These are phyloP conservation scores for Canavalia gladiata DNA, from an alignment of 306 rosid genomes.

Conservation along the genomic window DNA sequence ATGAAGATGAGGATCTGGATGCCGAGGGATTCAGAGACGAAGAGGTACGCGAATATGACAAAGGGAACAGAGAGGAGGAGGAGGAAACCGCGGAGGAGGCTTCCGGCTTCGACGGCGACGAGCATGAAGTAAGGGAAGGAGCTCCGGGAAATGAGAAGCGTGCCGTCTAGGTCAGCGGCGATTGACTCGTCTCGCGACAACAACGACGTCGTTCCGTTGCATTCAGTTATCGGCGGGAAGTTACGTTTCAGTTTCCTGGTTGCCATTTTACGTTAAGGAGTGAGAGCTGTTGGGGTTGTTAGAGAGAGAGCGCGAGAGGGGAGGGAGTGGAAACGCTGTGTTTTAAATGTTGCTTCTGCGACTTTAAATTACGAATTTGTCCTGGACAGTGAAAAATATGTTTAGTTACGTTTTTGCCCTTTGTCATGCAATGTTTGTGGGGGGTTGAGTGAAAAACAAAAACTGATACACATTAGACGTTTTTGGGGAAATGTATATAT, in stretches of 20 bases:
- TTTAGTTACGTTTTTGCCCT: neutral
- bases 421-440: neutral
- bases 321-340: conserved; percentile 38
- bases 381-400: neutral
- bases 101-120: conserved; percentile 94
- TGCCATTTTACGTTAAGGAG: conserved; percentile 48
- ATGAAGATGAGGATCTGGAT: conserved; percentile 95
- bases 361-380: conserved; percentile 33
- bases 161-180: conserved; percentile 96
- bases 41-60: conserved; percentile 79
- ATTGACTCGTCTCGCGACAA: conserved; percentile 59
- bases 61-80: conserved; percentile 89
- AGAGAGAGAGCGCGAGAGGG: conserved; percentile 10
- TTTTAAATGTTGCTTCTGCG: conserved; percentile 61
- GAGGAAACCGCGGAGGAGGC: conserved; percentile 86
- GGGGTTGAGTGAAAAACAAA: neutral
- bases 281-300: conserved; percentile 22
- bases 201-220: conserved; percentile 47
- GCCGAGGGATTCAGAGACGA: conserved; percentile 88
- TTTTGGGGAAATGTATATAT: too few relatives aligned
- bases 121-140: conserved; percentile 97
- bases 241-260: conserved; percentile 51
- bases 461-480: neutral
- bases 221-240: conserved; percentile 68
- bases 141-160: conserved; percentile 79